Percentiles rank a stretch among this genome's conserved stretches.
Evolutionary conservation across 1,284 basidiomycete species (phyloP).

Genomic region (Moniliophthora roreri): DNA sequence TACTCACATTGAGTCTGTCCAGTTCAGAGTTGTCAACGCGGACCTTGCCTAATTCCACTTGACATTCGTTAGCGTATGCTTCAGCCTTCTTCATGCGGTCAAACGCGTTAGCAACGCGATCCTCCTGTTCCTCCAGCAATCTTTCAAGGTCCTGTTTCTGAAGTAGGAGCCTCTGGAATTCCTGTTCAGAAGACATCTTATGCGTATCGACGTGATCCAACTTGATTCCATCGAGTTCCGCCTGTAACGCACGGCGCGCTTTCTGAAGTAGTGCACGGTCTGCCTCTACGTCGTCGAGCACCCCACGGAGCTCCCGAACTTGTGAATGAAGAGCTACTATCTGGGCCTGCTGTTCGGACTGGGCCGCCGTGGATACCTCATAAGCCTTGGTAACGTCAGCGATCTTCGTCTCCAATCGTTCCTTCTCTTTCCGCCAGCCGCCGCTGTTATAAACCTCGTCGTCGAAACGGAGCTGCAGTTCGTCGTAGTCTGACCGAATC

Average conservation of each 20-base stretch:
- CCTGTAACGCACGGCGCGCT: conserved; percentile 77
- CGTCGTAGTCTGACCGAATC: conserved; percentile 74
- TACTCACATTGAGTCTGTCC: conserved; percentile 72
- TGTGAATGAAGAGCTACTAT: conserved; percentile 83
- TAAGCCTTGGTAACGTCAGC: conserved; percentile 75
- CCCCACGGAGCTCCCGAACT: conserved; percentile 77
- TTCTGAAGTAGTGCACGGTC: conserved; percentile 79
- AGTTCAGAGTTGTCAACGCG: conserved; percentile 78
- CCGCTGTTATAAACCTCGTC: conserved; percentile 77
- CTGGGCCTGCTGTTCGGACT: conserved; percentile 80
- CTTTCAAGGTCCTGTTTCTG: conserved; percentile 81
- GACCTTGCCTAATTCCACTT: conserved; percentile 72
- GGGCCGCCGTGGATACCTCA: conserved; percentile 69
- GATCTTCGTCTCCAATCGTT: conserved; percentile 82
- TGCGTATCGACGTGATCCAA: conserved; percentile 70
- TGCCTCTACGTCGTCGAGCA: conserved; percentile 82
- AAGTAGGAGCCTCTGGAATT: conserved; percentile 71
- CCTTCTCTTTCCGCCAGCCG: conserved; percentile 85
- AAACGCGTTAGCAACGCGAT: conserved; percentile 68
- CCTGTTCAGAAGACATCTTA: conserved; percentile 71
- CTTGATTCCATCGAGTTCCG: conserved; percentile 79
- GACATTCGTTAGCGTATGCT: conserved; percentile 69
- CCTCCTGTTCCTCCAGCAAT: conserved; percentile 77
- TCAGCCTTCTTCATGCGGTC: conserved; percentile 84
- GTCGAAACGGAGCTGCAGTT: conserved; percentile 73